Evolutionary conservation across 169 alveolate genomes (phyloP).

Genomic region (Eimeria sp.): DNA sequence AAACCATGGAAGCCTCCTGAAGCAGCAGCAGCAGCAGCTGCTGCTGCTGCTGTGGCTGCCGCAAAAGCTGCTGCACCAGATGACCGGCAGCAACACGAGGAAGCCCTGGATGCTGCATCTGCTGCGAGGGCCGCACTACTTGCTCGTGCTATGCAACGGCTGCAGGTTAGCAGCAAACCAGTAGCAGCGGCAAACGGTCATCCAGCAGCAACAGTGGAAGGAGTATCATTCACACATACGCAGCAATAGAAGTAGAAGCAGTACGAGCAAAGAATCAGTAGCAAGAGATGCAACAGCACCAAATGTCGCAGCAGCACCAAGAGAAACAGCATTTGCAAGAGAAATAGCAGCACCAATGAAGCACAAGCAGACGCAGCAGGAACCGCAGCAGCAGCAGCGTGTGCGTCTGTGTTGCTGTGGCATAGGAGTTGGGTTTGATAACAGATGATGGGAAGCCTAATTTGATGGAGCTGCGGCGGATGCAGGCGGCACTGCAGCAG

Average conservation of each 20-base stretch:
- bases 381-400: neutral
- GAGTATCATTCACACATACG: neutral
- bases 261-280: neutral
- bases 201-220: neutral
- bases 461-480: constrained; percentile 3
- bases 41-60: no score
- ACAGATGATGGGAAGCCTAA: constrained; percentile 8
- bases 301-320: neutral
- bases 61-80: no score
- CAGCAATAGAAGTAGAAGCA: no score
- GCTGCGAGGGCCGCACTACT: constrained; percentile 40
- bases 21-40: no score
- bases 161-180: neutral
- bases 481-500: constrained; percentile 70
- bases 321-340: no score
- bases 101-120: neutral
- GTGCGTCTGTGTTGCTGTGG: neutral
- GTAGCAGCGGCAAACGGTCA: neutral
- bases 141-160: neutral
- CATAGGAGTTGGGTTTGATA: constrained; percentile 24
- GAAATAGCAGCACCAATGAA: no score
- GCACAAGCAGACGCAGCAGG: no score
- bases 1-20: constrained; percentile 26
- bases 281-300: constrained; percentile 35
- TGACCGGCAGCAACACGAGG: neutral